Evolutionary conservation across 1,139 yeast species (phyloP).

Genomic region (Yamadazyma songkhlaensis): DNA sequence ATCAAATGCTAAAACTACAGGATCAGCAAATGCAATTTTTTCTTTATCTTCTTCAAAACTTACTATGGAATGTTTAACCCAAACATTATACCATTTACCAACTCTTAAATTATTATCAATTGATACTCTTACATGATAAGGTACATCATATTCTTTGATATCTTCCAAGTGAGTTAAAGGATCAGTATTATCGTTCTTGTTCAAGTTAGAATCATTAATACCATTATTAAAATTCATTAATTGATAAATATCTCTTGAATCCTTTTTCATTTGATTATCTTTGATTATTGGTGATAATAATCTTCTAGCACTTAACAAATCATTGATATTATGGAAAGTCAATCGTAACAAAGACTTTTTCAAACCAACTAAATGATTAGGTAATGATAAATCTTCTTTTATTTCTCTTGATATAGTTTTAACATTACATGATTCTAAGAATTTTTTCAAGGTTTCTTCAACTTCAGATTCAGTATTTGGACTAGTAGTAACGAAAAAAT

Average conservation of each 20-base stretch:
- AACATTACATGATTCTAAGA: conserved; percentile 56
- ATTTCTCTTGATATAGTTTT: conserved; percentile 53
- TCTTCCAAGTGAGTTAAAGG: conserved; percentile 72
- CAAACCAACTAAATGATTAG: conserved; percentile 85
- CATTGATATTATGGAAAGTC: conserved; percentile 71
- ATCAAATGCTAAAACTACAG: conserved; percentile 94
- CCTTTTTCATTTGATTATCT: conserved; percentile 62
- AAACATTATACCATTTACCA: conserved; percentile 94
- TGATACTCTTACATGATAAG: conserved; percentile 92
- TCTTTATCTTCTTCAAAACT: conserved; percentile 62
- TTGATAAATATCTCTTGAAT: conserved; percentile 69
- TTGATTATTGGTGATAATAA: conserved; percentile 65
- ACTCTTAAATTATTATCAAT: conserved; percentile 84
- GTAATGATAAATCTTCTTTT: conserved; percentile 77
- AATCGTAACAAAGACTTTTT: conserved; percentile 63
- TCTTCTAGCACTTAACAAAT: conserved; percentile 73
- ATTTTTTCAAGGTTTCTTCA: conserved; percentile 76
- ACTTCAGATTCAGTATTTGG: conserved; percentile 74
- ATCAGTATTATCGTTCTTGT: conserved; percentile 34
- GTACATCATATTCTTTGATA: conserved; percentile 92
- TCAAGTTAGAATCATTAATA: conserved; percentile 10
- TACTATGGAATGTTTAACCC: conserved; percentile 56
- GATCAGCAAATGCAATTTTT: conserved; percentile 93
- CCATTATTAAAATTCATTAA: conserved; percentile 44
- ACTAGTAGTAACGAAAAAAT: conserved; percentile 71